Evolutionary conservation across 2,329 filamentous ascomycete species (phyloP).

Genomic region (Trichophyton benhamiae): DNA sequence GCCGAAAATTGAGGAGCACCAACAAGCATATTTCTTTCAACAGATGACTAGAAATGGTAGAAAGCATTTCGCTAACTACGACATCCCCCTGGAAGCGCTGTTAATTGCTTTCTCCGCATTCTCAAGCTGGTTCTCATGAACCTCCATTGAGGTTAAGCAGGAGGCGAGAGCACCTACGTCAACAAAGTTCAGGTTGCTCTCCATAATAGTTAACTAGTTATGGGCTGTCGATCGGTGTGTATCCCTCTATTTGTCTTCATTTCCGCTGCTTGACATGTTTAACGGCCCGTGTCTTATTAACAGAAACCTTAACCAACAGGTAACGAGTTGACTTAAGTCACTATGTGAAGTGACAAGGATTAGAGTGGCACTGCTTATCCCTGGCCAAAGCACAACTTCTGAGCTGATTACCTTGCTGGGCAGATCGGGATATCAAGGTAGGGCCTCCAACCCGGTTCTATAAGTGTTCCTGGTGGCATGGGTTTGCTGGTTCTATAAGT

Average conservation of each 20-base stretch:
- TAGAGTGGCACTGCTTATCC: slow-evolving; percentile 21
- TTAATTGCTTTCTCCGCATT: slow-evolving; percentile 48
- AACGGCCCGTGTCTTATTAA: not conserved
- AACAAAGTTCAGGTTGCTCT: slow-evolving; percentile 35
- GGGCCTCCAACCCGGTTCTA: not conserved
- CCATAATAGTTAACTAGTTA: slow-evolving; percentile 33
- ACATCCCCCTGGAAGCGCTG: slow-evolving; percentile 22
- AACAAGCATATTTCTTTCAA: too few species aligned
- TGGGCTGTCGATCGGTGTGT: slow-evolving; percentile 20
- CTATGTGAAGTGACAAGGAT: slow-evolving; percentile 18
- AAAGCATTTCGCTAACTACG: not conserved
- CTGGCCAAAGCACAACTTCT: slow-evolving; percentile 19
- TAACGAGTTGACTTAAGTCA: slow-evolving; percentile 5
- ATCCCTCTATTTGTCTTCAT: not conserved
- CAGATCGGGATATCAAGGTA: slow-evolving; percentile 18
- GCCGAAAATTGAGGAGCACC: slow-evolving; percentile 35
- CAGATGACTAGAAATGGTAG: not conserved
- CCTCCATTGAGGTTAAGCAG: slow-evolving; percentile 35
- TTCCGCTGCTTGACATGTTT: not conserved
- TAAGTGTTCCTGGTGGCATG: not conserved
- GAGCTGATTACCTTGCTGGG: slow-evolving; percentile 21
- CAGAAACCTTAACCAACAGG: not conserved
- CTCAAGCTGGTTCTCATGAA: slow-evolving; percentile 41
- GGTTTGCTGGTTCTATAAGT: not conserved
- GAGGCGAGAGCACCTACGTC: slow-evolving; percentile 36